phyloP scores from a whole-genome alignment of 371 early-diverging fungal species.

The Smittium culicis region DNA sequence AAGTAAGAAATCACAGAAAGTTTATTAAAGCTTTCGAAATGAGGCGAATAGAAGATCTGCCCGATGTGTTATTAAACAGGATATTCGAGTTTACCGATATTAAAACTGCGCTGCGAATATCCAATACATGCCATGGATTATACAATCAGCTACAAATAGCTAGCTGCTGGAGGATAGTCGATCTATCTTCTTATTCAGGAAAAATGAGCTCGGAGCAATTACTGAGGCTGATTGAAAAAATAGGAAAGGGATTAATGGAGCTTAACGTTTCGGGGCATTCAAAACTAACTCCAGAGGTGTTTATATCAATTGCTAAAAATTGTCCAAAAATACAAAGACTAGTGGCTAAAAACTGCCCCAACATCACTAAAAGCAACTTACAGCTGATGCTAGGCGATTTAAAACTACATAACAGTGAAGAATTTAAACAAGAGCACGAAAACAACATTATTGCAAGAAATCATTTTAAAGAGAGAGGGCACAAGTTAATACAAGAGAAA shows the following conservation, averaged over 20 bases:
- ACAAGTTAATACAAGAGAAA: no score
- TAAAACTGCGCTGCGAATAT: neutral
- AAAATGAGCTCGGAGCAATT: neutral
- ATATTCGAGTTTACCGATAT: constrained; percentile 6
- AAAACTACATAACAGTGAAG: no score
- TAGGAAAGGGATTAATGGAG: neutral
- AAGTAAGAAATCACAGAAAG: no score
- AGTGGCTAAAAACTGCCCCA: constrained; percentile 5
- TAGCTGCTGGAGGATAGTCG: neutral
- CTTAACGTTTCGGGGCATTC: neutral
- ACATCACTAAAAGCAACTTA: neutral
- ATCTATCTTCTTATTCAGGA: constrained; percentile 2
- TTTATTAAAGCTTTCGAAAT: no score
- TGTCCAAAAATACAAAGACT: constrained; percentile 3
- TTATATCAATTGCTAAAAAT: neutral
- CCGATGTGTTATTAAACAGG: neutral
- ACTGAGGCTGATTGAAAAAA: neutral
- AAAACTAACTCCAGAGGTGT: neutral
- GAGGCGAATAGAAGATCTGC: neutral
- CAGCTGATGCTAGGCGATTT: neutral
- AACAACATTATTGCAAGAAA: no score
- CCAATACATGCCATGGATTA: neutral
- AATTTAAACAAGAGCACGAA: no score
- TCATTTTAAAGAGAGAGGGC: no score
- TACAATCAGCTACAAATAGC: neutral